Evolutionary conservation across 495 filamentous ascomycete genomes (phyloP), one percentile per base, ranked within the genome.

Genomic region (Pyronema domesticum): DNA sequence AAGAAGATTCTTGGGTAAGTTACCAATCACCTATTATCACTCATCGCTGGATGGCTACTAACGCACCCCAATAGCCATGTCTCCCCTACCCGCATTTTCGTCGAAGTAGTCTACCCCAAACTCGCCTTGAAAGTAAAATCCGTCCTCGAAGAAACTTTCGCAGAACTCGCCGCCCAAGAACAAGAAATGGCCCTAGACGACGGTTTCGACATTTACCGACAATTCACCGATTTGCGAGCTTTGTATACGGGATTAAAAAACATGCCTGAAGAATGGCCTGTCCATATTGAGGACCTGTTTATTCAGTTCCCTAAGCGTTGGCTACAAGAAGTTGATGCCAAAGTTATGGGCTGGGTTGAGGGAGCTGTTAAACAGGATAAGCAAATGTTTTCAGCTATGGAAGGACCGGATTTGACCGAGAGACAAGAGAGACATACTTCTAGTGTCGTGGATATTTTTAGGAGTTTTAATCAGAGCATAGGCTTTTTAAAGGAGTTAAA

Each of bases 241-340:
- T 84, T 95, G 40, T 86, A 93, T 67, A 68, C 70, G 4, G 76
- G 80, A 46, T 30, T 30, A 5, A 30, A 30, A 30, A 78, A 79
- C 35, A 74, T 94, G 35, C 85, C 85, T 0, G 65, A 68, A 46
- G 67, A 68, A 47, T 99, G 95, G 66, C 81, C 79, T 9, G 93
- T 94, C 65, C 75, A 85, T 57, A 77, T 99, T 43, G 93, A 99
- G 68, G 77, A 77, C 42, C 69, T 91, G 13, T 73, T 99, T 7
- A 85, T 83, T 54, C 82, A 83, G 23, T 99, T 96, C 67, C 89
- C 95, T 23, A 95, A 88, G 88, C 79, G 85, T 30, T 99, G 89
- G 88, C 84, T 99, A 56, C 75, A 74, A 49, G 77, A 79, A 57
- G 86, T 85, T 18, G 87, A 95, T 53, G 69, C 71, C 14, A 88